These are phyloP conservation scores for Mycosphaerella sp. DNA, from an alignment of 2,329 filamentous ascomycete species.

Conservation along the genomic window DNA sequence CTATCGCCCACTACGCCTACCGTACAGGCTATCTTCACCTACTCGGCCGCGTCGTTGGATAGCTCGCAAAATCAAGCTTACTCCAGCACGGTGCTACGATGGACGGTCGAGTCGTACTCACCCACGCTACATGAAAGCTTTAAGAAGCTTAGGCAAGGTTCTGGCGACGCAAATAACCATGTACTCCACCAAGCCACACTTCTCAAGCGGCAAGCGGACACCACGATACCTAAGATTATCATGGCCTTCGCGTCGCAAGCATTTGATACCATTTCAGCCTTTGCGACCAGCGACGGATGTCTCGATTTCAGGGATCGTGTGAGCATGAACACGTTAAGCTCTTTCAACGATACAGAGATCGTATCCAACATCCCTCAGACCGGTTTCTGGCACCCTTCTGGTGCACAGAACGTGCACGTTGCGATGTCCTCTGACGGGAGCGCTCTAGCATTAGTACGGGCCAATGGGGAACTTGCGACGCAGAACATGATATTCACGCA, in stretches of 20 bases:
- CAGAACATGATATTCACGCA: constrained; percentile 26
- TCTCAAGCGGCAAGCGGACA: constrained; percentile 61
- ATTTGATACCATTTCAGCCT: constrained; percentile 63
- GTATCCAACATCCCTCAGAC: constrained; percentile 68
- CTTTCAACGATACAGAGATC: constrained; percentile 56
- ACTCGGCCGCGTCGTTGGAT: constrained; percentile 36
- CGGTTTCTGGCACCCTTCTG: constrained; percentile 65
- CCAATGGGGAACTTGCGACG: constrained; percentile 38
- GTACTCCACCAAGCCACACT: constrained; percentile 32
- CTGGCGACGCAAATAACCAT: constrained; percentile 12
- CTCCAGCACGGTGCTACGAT: constrained; percentile 71
- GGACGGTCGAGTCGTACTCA: constrained; percentile 60
- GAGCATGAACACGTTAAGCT: constrained; percentile 59
- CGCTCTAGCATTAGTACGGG: constrained; percentile 39
- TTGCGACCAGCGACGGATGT: constrained; percentile 73
- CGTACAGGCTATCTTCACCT: constrained; percentile 66
- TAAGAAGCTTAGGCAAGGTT: constrained; percentile 28
- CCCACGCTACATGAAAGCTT: constrained; percentile 34
- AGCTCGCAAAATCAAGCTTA: constrained; percentile 55
- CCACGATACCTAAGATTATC: constrained; percentile 62
- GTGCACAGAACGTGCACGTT: constrained; percentile 47
- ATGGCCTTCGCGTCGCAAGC: constrained; percentile 62
- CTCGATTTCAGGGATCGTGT: constrained; percentile 72
- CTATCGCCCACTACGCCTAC: constrained; percentile 45
- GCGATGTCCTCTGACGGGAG: constrained; percentile 46